Evolutionary conservation across 148 eudicot genomes (phyloP).

Genomic region (Nepenthes gracilis): DNA sequence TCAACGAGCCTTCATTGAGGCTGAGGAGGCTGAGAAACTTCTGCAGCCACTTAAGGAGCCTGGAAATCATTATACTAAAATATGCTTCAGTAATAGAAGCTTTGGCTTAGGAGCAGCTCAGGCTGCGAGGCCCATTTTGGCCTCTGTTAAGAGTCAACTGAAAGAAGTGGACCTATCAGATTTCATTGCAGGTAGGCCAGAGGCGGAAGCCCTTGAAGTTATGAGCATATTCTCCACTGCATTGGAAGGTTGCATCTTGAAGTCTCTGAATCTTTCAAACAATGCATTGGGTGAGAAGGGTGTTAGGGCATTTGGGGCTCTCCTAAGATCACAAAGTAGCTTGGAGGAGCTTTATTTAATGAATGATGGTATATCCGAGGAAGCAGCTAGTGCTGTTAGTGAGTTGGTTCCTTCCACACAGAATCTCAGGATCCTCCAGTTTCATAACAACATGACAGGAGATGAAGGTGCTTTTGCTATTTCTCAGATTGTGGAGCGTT

Average conservation of each 20-base stretch:
- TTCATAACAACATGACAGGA: slow-evolving; percentile 60
- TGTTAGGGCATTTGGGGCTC: slow-evolving; percentile 47
- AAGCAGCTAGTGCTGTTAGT: slow-evolving; percentile 47
- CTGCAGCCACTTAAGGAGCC: slow-evolving; percentile 35
- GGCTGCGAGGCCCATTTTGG: slow-evolving; percentile 41
- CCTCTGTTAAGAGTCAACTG: slow-evolving; percentile 39
- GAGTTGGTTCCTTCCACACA: slow-evolving; percentile 50
- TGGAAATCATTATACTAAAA: slow-evolving; percentile 35
- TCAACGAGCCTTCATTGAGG: slow-evolving; percentile 33
- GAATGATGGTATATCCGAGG: slow-evolving; percentile 60
- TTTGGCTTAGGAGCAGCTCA: slow-evolving; percentile 56
- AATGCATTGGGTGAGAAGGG: slow-evolving; percentile 75
- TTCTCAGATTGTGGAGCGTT: slow-evolving; percentile 30
- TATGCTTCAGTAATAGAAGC: slow-evolving; percentile 64
- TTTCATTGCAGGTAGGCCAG: slow-evolving; percentile 58
- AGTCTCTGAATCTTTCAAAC: slow-evolving; percentile 40
- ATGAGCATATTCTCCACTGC: slow-evolving; percentile 51
- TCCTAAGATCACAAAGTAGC: slow-evolving; percentile 36
- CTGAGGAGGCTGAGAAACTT: slow-evolving; percentile 39
- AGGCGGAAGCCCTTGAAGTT: slow-evolving; percentile 60
- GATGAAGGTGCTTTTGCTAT: slow-evolving; percentile 58
- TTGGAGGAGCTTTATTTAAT: slow-evolving; percentile 63
- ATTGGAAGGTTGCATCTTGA: slow-evolving; percentile 33
- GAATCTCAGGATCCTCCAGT: slow-evolving; percentile 39
- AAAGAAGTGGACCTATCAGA: slow-evolving; percentile 57